A percentile compares a stretch with the other conserved stretches of the same genome.
phyloP scores from a whole-genome alignment of 108 stramenopile genomes.

The Nannochloropsis gaditana region DNA sequence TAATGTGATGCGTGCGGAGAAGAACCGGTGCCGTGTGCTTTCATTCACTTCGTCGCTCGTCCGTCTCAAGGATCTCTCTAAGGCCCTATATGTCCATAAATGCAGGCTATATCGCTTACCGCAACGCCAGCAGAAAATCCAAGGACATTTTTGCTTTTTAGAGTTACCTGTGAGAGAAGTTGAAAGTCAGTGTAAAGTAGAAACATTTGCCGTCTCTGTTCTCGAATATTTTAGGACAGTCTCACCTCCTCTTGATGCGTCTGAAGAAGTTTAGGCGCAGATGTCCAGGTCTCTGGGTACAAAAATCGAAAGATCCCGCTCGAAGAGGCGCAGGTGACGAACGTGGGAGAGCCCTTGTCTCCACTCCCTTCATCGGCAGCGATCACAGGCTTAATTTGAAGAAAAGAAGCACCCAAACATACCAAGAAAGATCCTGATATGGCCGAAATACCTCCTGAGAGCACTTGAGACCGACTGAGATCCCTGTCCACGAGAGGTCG shows the following conservation, averaged over 20 bases:
- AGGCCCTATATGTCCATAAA: too few species aligned
- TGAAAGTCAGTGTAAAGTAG: background rate
- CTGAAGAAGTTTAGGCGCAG: background rate
- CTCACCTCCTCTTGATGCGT: conserved; percentile 15
- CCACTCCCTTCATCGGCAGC: background rate
- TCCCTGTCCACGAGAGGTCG: background rate
- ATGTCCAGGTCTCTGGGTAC: background rate
- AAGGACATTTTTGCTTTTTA: background rate
- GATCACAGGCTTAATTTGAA: background rate
- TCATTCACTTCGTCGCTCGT: background rate
- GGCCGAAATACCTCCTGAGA: background rate
- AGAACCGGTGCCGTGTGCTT: background rate
- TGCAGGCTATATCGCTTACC: background rate
- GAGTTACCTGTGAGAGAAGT: background rate
- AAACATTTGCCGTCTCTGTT: background rate
- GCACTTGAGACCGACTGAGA: background rate
- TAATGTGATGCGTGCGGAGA: background rate
- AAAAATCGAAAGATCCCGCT: background rate
- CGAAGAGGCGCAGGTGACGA: background rate
- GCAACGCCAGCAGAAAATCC: background rate
- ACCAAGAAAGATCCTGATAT: background rate
- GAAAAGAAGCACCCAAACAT: background rate
- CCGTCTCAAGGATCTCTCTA: too few species aligned
- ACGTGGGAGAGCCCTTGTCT: background rate
- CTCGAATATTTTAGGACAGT: background rate